Base-by-base conservation (phyloP, 148 eudicot genomes). In the Nepenthes mirabilis region DNA sequence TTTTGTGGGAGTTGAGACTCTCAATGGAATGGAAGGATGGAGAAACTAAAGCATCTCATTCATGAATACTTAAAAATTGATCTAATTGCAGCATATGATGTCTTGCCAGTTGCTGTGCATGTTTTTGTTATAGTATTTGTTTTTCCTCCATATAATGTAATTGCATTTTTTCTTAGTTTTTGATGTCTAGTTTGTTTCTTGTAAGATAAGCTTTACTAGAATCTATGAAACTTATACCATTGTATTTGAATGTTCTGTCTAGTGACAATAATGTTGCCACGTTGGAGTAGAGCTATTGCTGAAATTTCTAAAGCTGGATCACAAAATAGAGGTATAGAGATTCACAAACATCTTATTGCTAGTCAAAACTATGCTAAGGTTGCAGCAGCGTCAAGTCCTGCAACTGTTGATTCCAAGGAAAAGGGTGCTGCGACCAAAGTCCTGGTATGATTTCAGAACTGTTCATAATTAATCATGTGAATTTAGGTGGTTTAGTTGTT, bases 241-340 rank as follows among this genome's bases (percentile, higher is more conserved):
- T 40, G 45, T 40, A 3, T 40, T 40, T 23, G 23, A 23, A 23
- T 23, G 45, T 52, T 52, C 11, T 12, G 12, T 52, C 55, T 52
- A 11, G 55, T 52, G 3, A 5, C 55, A 11, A 14, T 6, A 52
- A 85, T 85, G 91, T 56, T 76, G 62, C 65, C 87, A 34, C 65
- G 85, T 71, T 88, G 86, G 83, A 65, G 79, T 69, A 79, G 74
- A 72, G 70, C 69, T 47, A 36, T 71, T 43, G 66, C 63, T 57
- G 66, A 69, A 14, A 14, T 80, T 11, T 76, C 70, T 66, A 77
- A 61, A 72, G 74, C 64, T 61, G 74, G 75, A 50, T 71, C 70
- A 1, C 73, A 65, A 57, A 54, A 51, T 37, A 66, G 55, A 58
- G 37, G 65, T 54, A 2, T 36, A 53, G 72, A 66, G 55, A 59